Evolutionary conservation across 2,329 filamentous ascomycete species (phyloP), one percentile per base, ranked within the genome.

Genomic region (Epichloe bromicola): DNA sequence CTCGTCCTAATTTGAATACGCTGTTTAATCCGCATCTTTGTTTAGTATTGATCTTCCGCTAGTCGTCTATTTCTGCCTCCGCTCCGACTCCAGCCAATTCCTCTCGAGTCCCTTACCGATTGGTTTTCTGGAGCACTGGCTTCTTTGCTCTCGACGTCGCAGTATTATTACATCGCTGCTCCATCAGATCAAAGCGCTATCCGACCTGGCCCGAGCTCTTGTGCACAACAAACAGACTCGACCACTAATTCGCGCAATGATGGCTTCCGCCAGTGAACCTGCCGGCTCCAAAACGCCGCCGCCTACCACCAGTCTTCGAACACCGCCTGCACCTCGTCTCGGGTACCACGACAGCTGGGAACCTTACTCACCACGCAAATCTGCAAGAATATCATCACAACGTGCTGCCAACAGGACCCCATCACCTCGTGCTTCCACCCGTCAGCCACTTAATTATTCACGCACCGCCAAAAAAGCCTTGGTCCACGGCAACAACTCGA

Each of bases 301-400:
- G 48, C 80, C 79, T 55, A 72, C 78, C 38, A 65, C 70, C 41
- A 68, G 70, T 56, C 68, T 85, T 55, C 79, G 73, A 63, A 86
- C 83, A 46, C 86, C 86, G 54, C 77, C 78, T 40, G 82, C 85
- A 51, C 86, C 86, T 46, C 77, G 76, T 53, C 76, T 81, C 61
- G 85, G 85, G 38, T 80, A 74, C 60, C 72, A 75, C 57, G 85
- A 90, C 66, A 69, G 73, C 55, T 89, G 83, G 73, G 78, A 86
- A 61, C 85, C 85, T 43, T 89, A 82, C 62, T 80, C 82, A 54
- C 82, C 83, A 50, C 78, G 84, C 64, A 84, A 85, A 60, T 85
- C 82, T 4, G 75, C 77, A 53, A 78, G 84, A 57, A 74, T 86
- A 58, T 79, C 78, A 51, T 73, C 74, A 41, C 76, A 81, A 59